These are phyloP conservation scores for Poteriospumella lacustris DNA, from an alignment of 108 stramenopile genomes.

Conservation along the genomic window DNA sequence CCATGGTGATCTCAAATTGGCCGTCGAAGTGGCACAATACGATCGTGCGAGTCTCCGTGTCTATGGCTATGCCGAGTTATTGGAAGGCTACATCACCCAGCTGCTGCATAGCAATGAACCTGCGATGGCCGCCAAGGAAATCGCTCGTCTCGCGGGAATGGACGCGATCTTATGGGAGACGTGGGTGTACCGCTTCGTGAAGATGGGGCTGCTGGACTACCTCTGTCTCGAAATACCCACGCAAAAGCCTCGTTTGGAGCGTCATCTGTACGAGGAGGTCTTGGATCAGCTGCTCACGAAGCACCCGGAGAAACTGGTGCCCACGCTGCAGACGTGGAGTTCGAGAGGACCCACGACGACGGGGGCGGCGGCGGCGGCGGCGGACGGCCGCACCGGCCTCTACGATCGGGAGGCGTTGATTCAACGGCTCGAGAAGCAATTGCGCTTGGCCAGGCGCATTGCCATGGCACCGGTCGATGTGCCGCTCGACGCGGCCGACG, in stretches of 20 bases:
- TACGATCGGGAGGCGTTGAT: no score
- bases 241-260: not conserved
- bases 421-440: no score
- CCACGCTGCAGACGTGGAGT: no score
- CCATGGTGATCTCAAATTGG: not conserved
- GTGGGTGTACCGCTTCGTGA: not conserved
- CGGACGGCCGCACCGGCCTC: no score
- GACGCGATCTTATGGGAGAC: slow-evolving; percentile 19
- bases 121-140: not conserved
- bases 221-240: not conserved
- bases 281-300: not conserved
- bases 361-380: no score
- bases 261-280: not conserved
- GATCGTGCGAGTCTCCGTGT: not conserved
- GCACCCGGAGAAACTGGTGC: not conserved
- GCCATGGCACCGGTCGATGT: no score
- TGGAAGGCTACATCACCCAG: not conserved
- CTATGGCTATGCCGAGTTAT: not conserved
- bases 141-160: not conserved
- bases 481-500: no score
- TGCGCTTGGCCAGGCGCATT: no score
- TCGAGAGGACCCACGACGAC: no score
- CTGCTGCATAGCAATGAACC: not conserved
- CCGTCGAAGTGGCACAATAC: not conserved
- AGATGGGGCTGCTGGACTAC: not conserved